Evolutionary conservation across 495 filamentous ascomycete species (phyloP).

Genomic region (Aspergillus cavernicola): DNA sequence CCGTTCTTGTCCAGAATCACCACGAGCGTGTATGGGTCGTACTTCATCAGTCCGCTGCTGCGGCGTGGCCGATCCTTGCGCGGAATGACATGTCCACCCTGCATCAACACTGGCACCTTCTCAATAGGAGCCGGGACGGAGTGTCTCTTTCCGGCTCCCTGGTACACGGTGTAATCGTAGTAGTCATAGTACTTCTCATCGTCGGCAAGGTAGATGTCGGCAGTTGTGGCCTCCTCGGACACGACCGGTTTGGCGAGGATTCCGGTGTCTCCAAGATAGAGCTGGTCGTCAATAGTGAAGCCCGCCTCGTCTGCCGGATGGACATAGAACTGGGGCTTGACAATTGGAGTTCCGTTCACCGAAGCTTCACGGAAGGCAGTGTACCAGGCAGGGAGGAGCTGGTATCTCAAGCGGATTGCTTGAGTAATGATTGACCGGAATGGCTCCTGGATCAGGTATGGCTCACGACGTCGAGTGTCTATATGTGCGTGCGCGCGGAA

Average conservation of each 20-base stretch:
- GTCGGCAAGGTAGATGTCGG: slow-evolving; percentile 82
- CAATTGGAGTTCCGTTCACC: slow-evolving; percentile 76
- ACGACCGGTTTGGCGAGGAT: slow-evolving; percentile 86
- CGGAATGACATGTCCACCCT: slow-evolving; percentile 85
- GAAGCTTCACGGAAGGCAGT: slow-evolving; percentile 91
- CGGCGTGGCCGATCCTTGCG: slow-evolving; percentile 83
- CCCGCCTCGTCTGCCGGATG: slow-evolving; percentile 84
- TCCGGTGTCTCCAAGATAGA: slow-evolving; percentile 84
- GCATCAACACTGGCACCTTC: slow-evolving; percentile 84
- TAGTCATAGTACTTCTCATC: slow-evolving; percentile 91
- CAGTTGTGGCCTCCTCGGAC: slow-evolving; percentile 64
- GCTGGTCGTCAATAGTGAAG: slow-evolving; percentile 86
- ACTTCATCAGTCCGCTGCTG: slow-evolving; percentile 83
- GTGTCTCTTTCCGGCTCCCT: slow-evolving; percentile 61
- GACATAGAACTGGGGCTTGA: slow-evolving; percentile 86
- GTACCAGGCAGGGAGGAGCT: slow-evolving; percentile 91
- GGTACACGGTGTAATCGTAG: slow-evolving; percentile 73
- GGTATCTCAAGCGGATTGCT: slow-evolving; percentile 83
- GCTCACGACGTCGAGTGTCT: slow-evolving; percentile 88
- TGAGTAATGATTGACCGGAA: slow-evolving; percentile 82
- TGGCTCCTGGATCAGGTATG: slow-evolving; percentile 81
- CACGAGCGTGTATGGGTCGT: slow-evolving; percentile 90
- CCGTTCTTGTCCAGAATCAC: slow-evolving; percentile 67
- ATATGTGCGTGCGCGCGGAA: slow-evolving; percentile 98
- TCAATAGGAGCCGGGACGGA: slow-evolving; percentile 75